Percentiles rank a stretch among this genome's conserved stretches.
Conservation (phyloP, 495 filamentous ascomycete genomes). For the Hapsidospora chrysogenum region DNA sequence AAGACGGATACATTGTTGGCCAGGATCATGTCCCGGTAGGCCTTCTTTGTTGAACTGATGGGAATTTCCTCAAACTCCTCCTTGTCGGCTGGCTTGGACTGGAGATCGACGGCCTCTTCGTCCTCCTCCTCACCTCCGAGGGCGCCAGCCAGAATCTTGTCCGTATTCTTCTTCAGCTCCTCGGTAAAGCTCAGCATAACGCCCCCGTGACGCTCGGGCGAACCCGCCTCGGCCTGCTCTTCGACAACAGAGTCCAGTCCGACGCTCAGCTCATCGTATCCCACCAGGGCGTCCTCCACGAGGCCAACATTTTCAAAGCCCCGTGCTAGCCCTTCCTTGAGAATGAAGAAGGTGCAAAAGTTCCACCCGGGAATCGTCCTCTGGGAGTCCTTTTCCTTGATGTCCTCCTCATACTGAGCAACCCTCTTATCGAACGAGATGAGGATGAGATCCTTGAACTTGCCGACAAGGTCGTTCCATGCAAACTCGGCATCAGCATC, state of each 20-base stretch:
- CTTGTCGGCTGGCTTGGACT: slow-evolving; percentile 15
- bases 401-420: slow-evolving; percentile 90
- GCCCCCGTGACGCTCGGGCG: slow-evolving; percentile 41
- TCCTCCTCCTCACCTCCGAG: slow-evolving; percentile 14
- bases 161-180: slow-evolving; percentile 44
- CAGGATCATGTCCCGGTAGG: slow-evolving; percentile 82
- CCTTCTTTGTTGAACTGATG: slow-evolving; percentile 56
- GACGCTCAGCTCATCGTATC: slow-evolving; percentile 81
- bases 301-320: slow-evolving; percentile 94
- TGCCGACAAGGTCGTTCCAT: slow-evolving; percentile 70
- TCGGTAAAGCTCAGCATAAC: slow-evolving; percentile 52
- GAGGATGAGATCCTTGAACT: slow-evolving; percentile 75
- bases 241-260: slow-evolving; percentile 68
- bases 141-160: slow-evolving; percentile 22
- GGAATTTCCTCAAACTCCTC: slow-evolving; percentile 36
- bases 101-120: slow-evolving; percentile 28
- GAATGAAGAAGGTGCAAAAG: slow-evolving; percentile 95
- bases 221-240: slow-evolving; percentile 43
- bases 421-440: slow-evolving; percentile 83
- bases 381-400: slow-evolving; percentile 82
- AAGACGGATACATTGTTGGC: slow-evolving; percentile 96
- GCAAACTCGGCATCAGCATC: slow-evolving; percentile 52
- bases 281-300: slow-evolving; percentile 83
- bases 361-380: slow-evolving; percentile 89
- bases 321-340: slow-evolving; percentile 85